Evolutionary conservation across 2,329 filamentous ascomycete genomes (phyloP), one percentile per base, ranked within the genome.

Genomic region (Ceratocystis albifundus): DNA sequence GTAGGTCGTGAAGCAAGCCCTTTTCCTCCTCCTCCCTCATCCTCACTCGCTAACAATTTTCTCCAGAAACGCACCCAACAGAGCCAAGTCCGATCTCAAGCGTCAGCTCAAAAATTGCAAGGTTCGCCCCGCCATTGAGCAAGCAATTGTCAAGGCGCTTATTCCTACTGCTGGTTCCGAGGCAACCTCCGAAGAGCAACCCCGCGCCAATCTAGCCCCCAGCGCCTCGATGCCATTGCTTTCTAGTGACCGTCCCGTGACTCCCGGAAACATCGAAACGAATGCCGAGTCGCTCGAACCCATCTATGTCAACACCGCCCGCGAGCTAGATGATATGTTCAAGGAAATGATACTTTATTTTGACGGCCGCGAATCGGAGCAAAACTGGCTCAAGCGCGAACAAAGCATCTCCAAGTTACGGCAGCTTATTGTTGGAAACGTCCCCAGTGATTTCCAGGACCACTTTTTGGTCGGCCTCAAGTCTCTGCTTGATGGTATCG

Each of bases 371-470:
- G 93, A 97, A 77, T 85, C 88, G 0, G 93, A 97, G 73, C 85
- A 89, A 68, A 97, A 97, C 73, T 97, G 93, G 93, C 74, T 89
- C 71, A 86, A 88, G 70, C 83, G 93, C 74, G 93, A 97, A 74
- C 88, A 93, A 77, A 87, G 84, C 72, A 82, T 91, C 46, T 82
- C 82, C 6, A 92, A 88, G 70, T 76, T 97, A 62, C 85, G 93
- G 64, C 84, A 85, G 69, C 81, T 96, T 30, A 84, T 90, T 63
- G 89, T 88, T 68, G 93, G 93, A 66, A 97, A 97, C 74, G 88
- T 87, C 4, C 84, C 88, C 0, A 81, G 82, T 30, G 90, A 96
- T 69, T 96, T 88, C 71, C 81, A 84, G 50, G 84, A 86, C 36
- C 79, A 82, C 2, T 96, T 91, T 72, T 73, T 95, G 50, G 76